phyloP scores from a whole-genome alignment of 148 eudicot genomes.

The Oxyria digyna region DNA sequence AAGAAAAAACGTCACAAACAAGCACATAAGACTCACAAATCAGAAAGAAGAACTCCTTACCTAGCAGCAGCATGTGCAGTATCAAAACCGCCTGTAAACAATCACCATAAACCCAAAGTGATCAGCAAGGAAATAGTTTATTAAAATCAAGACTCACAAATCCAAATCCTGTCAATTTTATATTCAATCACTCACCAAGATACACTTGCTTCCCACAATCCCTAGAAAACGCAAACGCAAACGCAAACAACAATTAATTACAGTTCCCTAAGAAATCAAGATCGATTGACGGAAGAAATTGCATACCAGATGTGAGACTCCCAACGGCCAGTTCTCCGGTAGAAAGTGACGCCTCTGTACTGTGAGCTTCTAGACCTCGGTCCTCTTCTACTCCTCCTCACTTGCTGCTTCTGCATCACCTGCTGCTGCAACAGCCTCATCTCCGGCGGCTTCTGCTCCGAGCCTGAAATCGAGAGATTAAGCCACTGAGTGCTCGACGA shows the following conservation, averaged over 20 bases:
- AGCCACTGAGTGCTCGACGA: slow-evolving; percentile 14
- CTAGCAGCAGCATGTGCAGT: slow-evolving; percentile 34
- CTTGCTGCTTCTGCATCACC: slow-evolving; percentile 25
- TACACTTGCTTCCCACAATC: slow-evolving; percentile 40
- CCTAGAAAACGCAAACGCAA: slow-evolving; percentile 15
- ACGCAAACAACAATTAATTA: not conserved
- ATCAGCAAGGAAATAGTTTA: not conserved
- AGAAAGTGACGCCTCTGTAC: slow-evolving; percentile 88
- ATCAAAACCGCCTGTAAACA: slow-evolving; percentile 28
- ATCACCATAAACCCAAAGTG: not conserved
- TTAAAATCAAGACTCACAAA: not conserved
- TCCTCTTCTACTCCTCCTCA: slow-evolving; percentile 68
- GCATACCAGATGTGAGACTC: slow-evolving; percentile 87
- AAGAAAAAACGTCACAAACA: not conserved
- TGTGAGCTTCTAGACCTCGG: slow-evolving; percentile 94
- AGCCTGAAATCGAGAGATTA: slow-evolving; percentile 6
- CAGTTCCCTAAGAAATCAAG: not conserved
- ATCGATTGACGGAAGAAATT: not conserved
- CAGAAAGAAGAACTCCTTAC: slow-evolving; percentile 7
- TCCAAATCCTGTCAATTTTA: not conserved
- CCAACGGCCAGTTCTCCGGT: slow-evolving; percentile 92
- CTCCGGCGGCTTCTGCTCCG: slow-evolving; percentile 5
- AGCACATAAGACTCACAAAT: not conserved
- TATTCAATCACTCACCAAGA: slow-evolving; percentile 19
- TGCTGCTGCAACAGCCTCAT: slow-evolving; percentile 18